A percentile compares a stretch with the other conserved stretches of the same genome.
phyloP scores from a whole-genome alignment of 2,329 filamentous ascomycete species.

The Neofusicoccum kwambonambiense region DNA sequence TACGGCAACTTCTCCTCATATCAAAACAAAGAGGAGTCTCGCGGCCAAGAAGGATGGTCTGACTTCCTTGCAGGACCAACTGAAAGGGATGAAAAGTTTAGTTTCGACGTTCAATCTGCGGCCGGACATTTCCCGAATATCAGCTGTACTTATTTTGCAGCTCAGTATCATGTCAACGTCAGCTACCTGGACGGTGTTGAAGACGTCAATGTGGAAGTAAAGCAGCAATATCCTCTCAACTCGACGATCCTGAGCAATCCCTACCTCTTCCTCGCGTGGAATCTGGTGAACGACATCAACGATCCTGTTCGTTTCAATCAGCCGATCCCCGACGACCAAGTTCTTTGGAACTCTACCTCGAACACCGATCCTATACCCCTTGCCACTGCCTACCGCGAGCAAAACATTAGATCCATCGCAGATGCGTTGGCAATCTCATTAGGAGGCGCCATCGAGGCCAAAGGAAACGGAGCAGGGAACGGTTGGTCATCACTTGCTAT shows the following conservation, averaged over 20 bases:
- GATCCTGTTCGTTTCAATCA: too few relatives aligned
- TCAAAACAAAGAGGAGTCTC: background rate
- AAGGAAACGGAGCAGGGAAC: background rate
- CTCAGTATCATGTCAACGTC: background rate
- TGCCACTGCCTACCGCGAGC: background rate
- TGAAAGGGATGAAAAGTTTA: background rate
- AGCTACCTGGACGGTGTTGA: background rate
- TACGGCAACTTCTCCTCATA: background rate
- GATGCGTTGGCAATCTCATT: background rate
- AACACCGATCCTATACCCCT: background rate
- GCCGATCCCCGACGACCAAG: background rate
- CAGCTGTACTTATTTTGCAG: background rate
- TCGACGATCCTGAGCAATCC: background rate
- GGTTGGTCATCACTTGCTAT: too few relatives aligned
- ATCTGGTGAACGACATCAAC: too few relatives aligned
- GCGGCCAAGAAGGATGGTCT: background rate
- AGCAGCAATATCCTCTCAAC: background rate
- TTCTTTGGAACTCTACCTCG: background rate
- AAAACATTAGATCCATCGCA: background rate
- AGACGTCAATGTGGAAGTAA: too few relatives aligned
- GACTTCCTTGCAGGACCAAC: background rate
- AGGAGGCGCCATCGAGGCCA: background rate
- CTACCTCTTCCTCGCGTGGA: too few relatives aligned
- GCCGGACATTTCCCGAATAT: background rate
- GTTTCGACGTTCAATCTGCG: background rate